A percentile compares a stretch with the other conserved stretches of the same genome.
Conservation (phyloP, 306 rosid genomes). For the Casuarina equisetifolia region DNA sequence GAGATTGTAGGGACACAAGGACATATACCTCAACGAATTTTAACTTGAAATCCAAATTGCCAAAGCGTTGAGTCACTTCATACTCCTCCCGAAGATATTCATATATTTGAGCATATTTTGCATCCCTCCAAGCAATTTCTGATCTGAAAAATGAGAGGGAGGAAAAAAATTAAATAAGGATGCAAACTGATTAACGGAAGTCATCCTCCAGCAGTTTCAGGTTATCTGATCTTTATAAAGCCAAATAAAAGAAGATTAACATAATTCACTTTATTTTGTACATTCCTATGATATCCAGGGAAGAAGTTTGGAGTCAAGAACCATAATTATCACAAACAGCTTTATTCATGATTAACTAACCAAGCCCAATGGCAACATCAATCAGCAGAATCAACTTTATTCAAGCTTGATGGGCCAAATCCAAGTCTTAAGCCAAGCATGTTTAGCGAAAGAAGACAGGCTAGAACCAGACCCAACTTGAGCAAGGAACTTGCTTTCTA, state of each 20-base stretch:
- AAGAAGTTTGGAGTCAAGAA: constrained; percentile 9
- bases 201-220: not conserved
- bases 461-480: not conserved
- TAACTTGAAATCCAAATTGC: constrained; percentile 87
- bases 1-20: not conserved
- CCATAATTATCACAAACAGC: not conserved
- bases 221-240: not conserved
- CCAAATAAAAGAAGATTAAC: not conserved
- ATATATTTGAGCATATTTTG: constrained; percentile 83
- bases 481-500: not conserved
- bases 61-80: constrained; percentile 92
- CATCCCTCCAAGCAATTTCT: constrained; percentile 98
- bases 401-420: not conserved
- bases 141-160: constrained; percentile 53
- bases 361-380: not conserved
- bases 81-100: constrained; percentile 89
- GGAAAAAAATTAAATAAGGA: constrained; percentile 9
- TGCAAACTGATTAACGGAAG: constrained; percentile 18
- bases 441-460: not conserved
- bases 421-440: not conserved
- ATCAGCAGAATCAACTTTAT: constrained; percentile 5
- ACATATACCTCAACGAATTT: constrained; percentile 79
- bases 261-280: not conserved
- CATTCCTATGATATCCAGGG: constrained; percentile 11
- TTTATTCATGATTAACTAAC: not conserved